Evolutionary conservation across 192 early-diverging fungal species (phyloP), one percentile per base, ranked within the genome.

Genomic region (Coemansia sp.): DNA sequence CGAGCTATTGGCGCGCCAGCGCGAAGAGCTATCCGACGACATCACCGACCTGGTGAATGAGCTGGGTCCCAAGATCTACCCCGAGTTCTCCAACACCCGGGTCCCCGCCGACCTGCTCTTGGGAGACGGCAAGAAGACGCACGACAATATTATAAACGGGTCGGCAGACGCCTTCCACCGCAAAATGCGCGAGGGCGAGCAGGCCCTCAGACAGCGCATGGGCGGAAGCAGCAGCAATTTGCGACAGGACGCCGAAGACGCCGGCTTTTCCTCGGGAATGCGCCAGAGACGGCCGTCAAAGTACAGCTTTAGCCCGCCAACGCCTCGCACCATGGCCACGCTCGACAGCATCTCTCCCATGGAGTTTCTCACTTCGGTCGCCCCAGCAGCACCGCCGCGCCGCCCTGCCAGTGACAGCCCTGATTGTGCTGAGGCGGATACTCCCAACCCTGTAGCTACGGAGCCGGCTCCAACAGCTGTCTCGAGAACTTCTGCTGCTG

Each of bases 41-140:
- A 88, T 98, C 59, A 93, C 89, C 17, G 84, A 87, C 2, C 66
- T 93, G 29, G 92, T 98, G 64, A 92, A 93, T 50, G 93, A 95
- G 61, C 86, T 94, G 27, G 95, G 91, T 14, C 92, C 92, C 11
- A 85, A 91, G 68, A 87, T 91, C 50, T 93, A 89, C 68, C 85
- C 86, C 13, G 89, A 93, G 66, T 93, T 93, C 77, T 85, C 87
- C 68, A 74, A 61, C 34, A 74, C 78, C 1, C 69, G 72, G 10
- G 61, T 74, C 40, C 7, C 50, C n/a, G 74, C 70, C 33, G 66
- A 77, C 29, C 53, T 72, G 21, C 51, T 54, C 51, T 31, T 54
- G 51, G 67, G 70, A 35, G 48, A 66, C 42, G 63, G 36, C 29
- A 46, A 40, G 39, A 72, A 45, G 59, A 75, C 54, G 6, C 72